phyloP scores from a whole-genome alignment of 805 yeast genomes.

The Ogataea methanolica region DNA sequence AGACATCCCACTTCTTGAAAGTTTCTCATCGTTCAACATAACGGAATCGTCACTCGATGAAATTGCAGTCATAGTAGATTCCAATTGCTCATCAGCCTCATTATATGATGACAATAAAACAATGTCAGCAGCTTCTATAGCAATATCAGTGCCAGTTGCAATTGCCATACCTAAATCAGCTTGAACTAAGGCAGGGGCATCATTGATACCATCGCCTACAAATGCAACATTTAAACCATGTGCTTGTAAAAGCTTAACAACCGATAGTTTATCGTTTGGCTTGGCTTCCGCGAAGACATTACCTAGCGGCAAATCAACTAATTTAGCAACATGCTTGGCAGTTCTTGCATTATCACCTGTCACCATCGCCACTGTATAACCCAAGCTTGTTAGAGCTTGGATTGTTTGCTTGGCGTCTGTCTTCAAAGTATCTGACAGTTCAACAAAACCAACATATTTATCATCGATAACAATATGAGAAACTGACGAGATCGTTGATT shows the following conservation, averaged over 20 bases:
- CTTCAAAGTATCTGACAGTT: slow-evolving; percentile 64
- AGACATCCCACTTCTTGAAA: slow-evolving; percentile 24
- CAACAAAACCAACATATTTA: slow-evolving; percentile 57
- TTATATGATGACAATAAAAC: slow-evolving; percentile 54
- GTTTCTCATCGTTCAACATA: slow-evolving; percentile 17
- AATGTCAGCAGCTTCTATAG: slow-evolving; percentile 94
- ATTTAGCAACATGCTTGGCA: slow-evolving; percentile 59
- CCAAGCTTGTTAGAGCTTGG: slow-evolving; percentile 43
- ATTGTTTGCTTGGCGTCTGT: slow-evolving; percentile 61
- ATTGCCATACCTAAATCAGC: slow-evolving; percentile 90
- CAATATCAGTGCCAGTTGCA: slow-evolving; percentile 91
- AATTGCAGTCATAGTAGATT: neutral
- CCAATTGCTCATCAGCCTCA: slow-evolving; percentile 1
- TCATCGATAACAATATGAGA: slow-evolving; percentile 50
- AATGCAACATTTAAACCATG: slow-evolving; percentile 58
- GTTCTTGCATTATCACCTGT: slow-evolving; percentile 77
- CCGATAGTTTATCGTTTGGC: slow-evolving; percentile 71
- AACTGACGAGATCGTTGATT: slow-evolving; percentile 18
- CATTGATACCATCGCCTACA: slow-evolving; percentile 97
- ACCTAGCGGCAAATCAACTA: slow-evolving; percentile 58
- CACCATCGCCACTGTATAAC: slow-evolving; percentile 72
- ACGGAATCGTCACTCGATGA: slow-evolving; percentile 17
- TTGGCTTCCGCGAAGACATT: slow-evolving; percentile 72
- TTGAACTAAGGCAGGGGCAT: slow-evolving; percentile 90
- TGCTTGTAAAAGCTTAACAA: slow-evolving; percentile 54